These are phyloP conservation scores for Nothophytophthora sp. DNA, from an alignment of 352 stramenopile species.

Conservation along the genomic window DNA sequence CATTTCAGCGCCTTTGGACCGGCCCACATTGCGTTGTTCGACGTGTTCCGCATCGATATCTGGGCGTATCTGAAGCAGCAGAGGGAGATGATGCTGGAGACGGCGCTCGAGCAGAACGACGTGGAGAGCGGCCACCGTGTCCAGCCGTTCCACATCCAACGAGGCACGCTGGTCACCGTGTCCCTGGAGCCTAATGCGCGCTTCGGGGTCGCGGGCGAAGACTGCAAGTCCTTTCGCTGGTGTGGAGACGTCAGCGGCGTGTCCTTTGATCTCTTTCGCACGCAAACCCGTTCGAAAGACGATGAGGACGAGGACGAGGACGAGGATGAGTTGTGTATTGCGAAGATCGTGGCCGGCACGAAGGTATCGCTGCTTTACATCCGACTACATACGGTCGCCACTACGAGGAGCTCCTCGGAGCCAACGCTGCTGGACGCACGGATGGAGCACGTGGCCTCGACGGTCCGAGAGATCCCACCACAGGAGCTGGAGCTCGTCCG, in stretches of 20 bases:
- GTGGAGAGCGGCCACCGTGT: slow-evolving; percentile 47
- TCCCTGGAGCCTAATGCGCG: slow-evolving; percentile 44
- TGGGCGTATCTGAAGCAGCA: slow-evolving; percentile 75
- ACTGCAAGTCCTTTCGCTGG: slow-evolving; percentile 72
- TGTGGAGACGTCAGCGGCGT: slow-evolving; percentile 54
- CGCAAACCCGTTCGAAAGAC: slow-evolving; percentile 6
- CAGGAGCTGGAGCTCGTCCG: slow-evolving; percentile 51
- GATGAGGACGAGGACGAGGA: slow-evolving; percentile 13
- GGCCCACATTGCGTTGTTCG: slow-evolving; percentile 34
- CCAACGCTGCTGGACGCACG: slow-evolving; percentile 36
- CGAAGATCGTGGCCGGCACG: slow-evolving; percentile 52
- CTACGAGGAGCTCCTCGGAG: slow-evolving; percentile 16
- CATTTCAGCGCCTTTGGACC: slow-evolving; percentile 65
- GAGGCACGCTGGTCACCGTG: slow-evolving; percentile 65
- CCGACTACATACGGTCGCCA: slow-evolving; percentile 26
- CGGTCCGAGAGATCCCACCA: slow-evolving; percentile 49
- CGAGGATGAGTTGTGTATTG: slow-evolving; percentile 47
- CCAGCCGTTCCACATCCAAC: slow-evolving; percentile 50
- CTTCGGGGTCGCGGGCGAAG: slow-evolving; percentile 43
- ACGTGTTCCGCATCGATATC: slow-evolving; percentile 65
- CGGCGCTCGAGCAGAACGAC: slow-evolving; percentile 52
- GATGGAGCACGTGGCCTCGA: slow-evolving; percentile 49
- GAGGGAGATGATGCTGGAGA: slow-evolving; percentile 60
- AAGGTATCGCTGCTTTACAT: slow-evolving; percentile 73
- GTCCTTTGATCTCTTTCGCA: slow-evolving; percentile 58